Evolutionary conservation across 257 asterid genomes (phyloP), one percentile per base, ranked within the genome.

Genomic region (Phtheirospermum japonicum): DNA sequence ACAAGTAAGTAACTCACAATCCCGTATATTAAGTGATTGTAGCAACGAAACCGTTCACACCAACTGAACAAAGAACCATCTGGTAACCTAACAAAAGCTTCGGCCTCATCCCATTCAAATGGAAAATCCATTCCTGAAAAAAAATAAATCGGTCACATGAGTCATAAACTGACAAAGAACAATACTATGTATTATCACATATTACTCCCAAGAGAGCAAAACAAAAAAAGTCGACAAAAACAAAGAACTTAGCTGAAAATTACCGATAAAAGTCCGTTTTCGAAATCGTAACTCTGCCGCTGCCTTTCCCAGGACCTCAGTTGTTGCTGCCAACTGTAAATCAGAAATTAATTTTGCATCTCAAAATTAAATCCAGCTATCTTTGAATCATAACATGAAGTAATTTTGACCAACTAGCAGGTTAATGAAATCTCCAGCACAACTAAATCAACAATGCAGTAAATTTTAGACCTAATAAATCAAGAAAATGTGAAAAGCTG

Each of bases 21-120:
- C 57, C 84, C 84, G 54, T 87, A 74, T 67, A 93, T 51, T 16
- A 89, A 70, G 78, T 93, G 89, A 61, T 67, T 77, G 82, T 85
- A 89, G 78, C 96, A 85, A 61, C 72, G 82, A 50, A 74, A 87
- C 14, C 99, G 80, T 69, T 93, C 99, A 20, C 84, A 81, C 99
- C 99, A 93, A 72, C 94, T 93, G 88, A 93, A 93, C 72, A 93
- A 78, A 71, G 97, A 86, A 59, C 99, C 97, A 64, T 93, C 97
- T 9, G 99, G 95, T 64, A 89, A 90, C 78, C 79, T 76, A 61
- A 74, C 82, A 71, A 89, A 93, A 63, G 96, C 97, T 42, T 84
- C 78, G 57, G 81, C 85, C 70, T 85, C 90, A 50, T 93, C 97
- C 96, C 90, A 85, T 45, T 85, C 84, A 79, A 93, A 89, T 18